Evolutionary conservation across 2,329 filamentous ascomycete species (phyloP).

Genomic region (Triangularia setosa): DNA sequence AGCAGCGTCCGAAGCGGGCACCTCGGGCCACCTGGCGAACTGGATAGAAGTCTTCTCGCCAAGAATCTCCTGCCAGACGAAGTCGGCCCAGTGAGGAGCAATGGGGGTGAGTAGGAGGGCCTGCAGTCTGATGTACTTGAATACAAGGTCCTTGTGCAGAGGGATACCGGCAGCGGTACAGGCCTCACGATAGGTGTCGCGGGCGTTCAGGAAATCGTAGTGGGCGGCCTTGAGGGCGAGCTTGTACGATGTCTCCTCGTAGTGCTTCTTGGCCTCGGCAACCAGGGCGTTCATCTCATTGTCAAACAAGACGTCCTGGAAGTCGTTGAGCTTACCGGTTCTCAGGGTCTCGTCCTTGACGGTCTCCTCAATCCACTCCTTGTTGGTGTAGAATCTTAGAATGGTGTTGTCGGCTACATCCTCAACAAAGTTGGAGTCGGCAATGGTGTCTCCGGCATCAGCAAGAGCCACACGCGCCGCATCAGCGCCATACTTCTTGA

Average conservation of each 20-base stretch:
- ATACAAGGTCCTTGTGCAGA: conserved; percentile 79
- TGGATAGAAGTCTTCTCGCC: conserved; percentile 74
- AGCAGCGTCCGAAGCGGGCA: conserved; percentile 59
- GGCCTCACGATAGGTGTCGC: conserved; percentile 79
- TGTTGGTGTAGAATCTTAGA: conserved; percentile 70
- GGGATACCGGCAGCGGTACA: conserved; percentile 70
- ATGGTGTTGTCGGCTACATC: conserved; percentile 89
- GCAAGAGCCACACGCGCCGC: conserved; percentile 84
- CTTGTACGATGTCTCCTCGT: conserved; percentile 77
- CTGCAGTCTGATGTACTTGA: conserved; percentile 73
- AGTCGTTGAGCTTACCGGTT: conserved; percentile 67
- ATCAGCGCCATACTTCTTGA: conserved; percentile 91
- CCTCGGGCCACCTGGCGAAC: conserved; percentile 69
- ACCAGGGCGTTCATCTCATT: conserved; percentile 88
- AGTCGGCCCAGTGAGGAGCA: conserved; percentile 89
- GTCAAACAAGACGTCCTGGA: conserved; percentile 85
- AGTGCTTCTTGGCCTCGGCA: conserved; percentile 73
- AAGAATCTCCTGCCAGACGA: conserved; percentile 90
- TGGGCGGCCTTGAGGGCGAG: conserved; percentile 80
- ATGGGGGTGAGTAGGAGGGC: conserved; percentile 68
- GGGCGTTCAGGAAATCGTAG: conserved; percentile 85
- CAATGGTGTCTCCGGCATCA: conserved; percentile 89
- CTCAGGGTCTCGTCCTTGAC: conserved; percentile 68
- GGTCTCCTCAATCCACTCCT: conserved; percentile 90
- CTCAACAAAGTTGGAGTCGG: conserved; percentile 97